phyloP scores from a whole-genome alignment of 352 stramenopile species.

The Aphanomyces euteiches region DNA sequence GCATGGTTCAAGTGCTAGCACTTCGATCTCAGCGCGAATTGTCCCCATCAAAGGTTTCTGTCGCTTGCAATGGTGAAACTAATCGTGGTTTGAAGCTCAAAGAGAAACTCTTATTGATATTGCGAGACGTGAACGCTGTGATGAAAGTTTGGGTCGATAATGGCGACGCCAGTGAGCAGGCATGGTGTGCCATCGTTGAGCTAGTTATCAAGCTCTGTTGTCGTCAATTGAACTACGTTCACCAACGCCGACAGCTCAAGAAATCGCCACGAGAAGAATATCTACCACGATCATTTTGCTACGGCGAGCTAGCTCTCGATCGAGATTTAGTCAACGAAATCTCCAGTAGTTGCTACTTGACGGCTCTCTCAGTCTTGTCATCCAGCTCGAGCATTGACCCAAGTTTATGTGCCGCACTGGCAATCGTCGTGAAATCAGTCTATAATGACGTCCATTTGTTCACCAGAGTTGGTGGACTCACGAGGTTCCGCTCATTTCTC shows the following conservation, averaged over 20 bases:
- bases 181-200: background rate
- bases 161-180: background rate
- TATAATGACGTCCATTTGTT: slow-evolving; percentile 23
- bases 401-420: background rate
- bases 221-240: background rate
- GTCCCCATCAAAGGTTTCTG: background rate
- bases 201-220: slow-evolving; percentile 11
- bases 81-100: background rate
- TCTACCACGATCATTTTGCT: background rate
- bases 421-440: slow-evolving; percentile 11
- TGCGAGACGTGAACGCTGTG: slow-evolving; percentile 16
- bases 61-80: background rate
- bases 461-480: background rate
- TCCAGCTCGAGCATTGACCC: background rate
- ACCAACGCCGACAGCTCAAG: background rate
- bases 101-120: background rate
- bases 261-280: background rate
- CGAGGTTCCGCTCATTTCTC: slow-evolving; percentile 7
- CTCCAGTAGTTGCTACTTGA: background rate
- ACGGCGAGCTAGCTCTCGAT: slow-evolving; percentile 17
- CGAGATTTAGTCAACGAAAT: slow-evolving; percentile 14
- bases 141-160: slow-evolving; percentile 4
- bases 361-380: slow-evolving; percentile 1
- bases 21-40: slow-evolving; percentile 10
- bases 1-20: slow-evolving; percentile 12